A percentile compares a stretch with the other conserved stretches of the same genome.
Conservation (phyloP, 768 basidiomycete genomes). For the Glaciozyma antarctica region DNA sequence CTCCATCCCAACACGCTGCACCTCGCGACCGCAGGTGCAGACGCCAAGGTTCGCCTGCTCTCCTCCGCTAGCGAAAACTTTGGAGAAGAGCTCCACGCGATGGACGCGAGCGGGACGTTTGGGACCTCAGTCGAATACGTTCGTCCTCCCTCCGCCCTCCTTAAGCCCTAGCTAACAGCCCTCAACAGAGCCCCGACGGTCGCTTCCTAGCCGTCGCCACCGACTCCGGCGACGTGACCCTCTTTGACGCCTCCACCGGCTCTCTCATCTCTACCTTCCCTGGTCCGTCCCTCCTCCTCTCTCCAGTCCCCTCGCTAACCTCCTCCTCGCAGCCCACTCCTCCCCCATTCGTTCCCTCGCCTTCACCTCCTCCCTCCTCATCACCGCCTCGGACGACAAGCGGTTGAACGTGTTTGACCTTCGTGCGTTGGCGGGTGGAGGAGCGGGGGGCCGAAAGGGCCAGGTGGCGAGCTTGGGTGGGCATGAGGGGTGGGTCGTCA, state of each 20-base stretch:
- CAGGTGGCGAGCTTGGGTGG: conserved; percentile 30
- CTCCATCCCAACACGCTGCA: conserved; percentile 13
- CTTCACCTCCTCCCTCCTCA: conserved; percentile 30
- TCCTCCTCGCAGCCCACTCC: conserved; percentile 17
- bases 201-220: conserved; percentile 18
- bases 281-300: background rate
- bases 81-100: conserved; percentile 17
- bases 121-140: conserved; percentile 24
- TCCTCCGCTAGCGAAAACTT: conserved; percentile 20
- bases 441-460: conserved; percentile 16
- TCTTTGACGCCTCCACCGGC: conserved; percentile 26
- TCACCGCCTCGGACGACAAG: conserved; percentile 32
- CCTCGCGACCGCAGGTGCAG: conserved; percentile 18
- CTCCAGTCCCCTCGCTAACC: background rate
- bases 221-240: conserved; percentile 25
- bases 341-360: conserved; percentile 28
- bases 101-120: conserved; percentile 25
- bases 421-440: conserved; percentile 13
- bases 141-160: background rate
- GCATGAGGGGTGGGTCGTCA: conserved; percentile 29
- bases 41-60: conserved; percentile 17
- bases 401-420: conserved; percentile 33
- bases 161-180: too few species aligned
- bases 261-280: conserved; percentile 29
- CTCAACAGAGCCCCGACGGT: conserved; percentile 12